Base-by-base conservation (phyloP, 495 filamentous ascomycete genomes). In the Podospora tetraspora region DNA sequence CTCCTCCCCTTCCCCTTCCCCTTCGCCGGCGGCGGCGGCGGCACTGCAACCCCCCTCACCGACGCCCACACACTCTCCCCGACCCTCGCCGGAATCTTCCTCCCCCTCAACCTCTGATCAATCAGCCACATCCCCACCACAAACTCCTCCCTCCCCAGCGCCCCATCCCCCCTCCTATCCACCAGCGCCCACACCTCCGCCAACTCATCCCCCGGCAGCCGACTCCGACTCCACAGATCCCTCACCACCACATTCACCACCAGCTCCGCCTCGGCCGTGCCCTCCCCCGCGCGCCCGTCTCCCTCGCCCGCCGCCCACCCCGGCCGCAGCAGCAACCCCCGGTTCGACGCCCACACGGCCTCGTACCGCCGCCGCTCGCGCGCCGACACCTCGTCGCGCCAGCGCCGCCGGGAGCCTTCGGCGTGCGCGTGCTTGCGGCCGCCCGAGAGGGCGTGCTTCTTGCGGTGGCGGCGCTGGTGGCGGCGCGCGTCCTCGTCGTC, bases 61-160 rank as follows among this genome's bases (percentile, higher is more conserved):
- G 92, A 96, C 29, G 82, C 86, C 96, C 94, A 98, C 1, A 97
- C 91, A 74, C 90, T 95, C 62, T 91, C 88, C 19, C 86, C 83
- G 8, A 97, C 91, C 72, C 85, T 87, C 5, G 85, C 79, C 0
- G 95, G 95, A 37, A 97, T 82, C 81, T 97, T 99, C 64, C 92
- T 84, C 1, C 95, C 95, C 75, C 91, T 91, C 52, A 98, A 79
- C 70, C 89, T 82, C 80, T 97, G 92, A 78, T 99, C 95, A 65
- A 99, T 88, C 60, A 99, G 82, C 95, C 95, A 99, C 84, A 94
- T 88, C 13, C 95, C 95, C 57, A 97, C 93, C 32, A 97, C 91
- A 78, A 97, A 97, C 83, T 97, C 93, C 56, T 92, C 88, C 74
- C 86, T 87, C 24, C 81, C 83, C 66, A 99, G 78, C 61, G 75